These are phyloP conservation scores for Neofusicoccum sp. DNA, from an alignment of 2,329 filamentous ascomycete genomes.

Conservation along the genomic window DNA sequence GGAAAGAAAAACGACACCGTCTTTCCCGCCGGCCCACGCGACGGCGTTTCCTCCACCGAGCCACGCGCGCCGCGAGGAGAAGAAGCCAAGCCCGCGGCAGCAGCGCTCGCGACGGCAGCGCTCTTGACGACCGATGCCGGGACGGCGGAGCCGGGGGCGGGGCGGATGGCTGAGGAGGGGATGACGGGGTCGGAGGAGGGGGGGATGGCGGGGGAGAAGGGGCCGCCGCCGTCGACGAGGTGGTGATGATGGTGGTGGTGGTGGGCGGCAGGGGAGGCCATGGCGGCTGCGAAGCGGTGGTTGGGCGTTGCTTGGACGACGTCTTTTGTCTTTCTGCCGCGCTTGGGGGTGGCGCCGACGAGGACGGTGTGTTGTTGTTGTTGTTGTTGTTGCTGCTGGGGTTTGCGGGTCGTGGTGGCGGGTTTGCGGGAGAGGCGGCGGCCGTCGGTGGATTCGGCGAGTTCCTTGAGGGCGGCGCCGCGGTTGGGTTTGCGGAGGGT, in stretches of 20 bases:
- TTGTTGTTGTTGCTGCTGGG: constrained; percentile 16
- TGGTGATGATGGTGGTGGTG: constrained; percentile 30
- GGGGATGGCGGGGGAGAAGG: constrained; percentile 22
- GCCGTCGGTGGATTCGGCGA: constrained; percentile 64
- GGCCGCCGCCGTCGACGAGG: constrained; percentile 21
- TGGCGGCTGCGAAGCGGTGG: not conserved
- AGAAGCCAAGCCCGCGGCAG: constrained; percentile 24
- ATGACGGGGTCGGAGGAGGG: constrained; percentile 35
- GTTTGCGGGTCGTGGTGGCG: constrained; percentile 26
- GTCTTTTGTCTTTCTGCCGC: constrained; percentile 32
- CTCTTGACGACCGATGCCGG: constrained; percentile 21
- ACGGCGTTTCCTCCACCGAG: constrained; percentile 46
- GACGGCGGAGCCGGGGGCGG: constrained; percentile 29
- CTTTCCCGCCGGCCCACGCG: constrained; percentile 36
- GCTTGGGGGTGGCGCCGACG: constrained; percentile 45
- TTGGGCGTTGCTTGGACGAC: constrained; percentile 22
- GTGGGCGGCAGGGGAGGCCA: too few species aligned
- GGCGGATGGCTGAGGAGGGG: constrained; percentile 41
- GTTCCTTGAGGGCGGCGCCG: constrained; percentile 63
- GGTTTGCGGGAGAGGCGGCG: constrained; percentile 12
- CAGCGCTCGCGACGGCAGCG: constrained; percentile 20
- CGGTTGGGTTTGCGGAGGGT: constrained; percentile 74
- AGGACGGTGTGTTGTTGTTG: constrained; percentile 40
- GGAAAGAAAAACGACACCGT: constrained; percentile 13
- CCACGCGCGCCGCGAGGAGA: too few species aligned